Percentiles rank a stretch among this genome's conserved stretches.
phyloP scores from a whole-genome alignment of 768 basidiomycete genomes.

The Panaeolus cyanescens region DNA sequence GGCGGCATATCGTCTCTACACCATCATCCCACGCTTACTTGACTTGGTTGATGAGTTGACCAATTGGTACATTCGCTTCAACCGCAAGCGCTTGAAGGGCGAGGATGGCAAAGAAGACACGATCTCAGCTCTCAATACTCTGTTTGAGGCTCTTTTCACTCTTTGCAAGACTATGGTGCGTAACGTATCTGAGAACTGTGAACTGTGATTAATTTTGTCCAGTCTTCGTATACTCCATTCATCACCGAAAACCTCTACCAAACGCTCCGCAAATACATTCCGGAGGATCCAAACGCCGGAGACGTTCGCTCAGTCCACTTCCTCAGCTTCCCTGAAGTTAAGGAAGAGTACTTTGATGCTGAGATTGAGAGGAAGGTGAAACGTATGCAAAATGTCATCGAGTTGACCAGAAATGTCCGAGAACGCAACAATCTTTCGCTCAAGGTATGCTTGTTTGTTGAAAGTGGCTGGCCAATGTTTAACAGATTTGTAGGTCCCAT shows the following conservation, averaged over 20 bases:
- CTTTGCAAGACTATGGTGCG: conserved; percentile 92
- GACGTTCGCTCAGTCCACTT: conserved; percentile 96
- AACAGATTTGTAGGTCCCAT: conserved; percentile 67
- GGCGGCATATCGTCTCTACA: conserved; percentile 96
- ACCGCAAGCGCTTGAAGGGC: conserved; percentile 93
- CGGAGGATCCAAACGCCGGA: conserved; percentile 64
- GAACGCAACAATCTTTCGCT: conserved; percentile 85
- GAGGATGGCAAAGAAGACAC: conserved; percentile 92
- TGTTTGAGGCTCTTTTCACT: conserved; percentile 94
- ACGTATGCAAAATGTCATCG: conserved; percentile 94
- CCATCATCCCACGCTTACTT: conserved; percentile 92
- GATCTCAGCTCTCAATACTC: conserved; percentile 84
- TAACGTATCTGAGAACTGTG: neutral
- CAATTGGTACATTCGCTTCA: conserved; percentile 99
- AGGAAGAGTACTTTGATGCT: conserved; percentile 92
- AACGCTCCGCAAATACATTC: conserved; percentile 82
- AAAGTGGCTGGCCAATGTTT: neutral
- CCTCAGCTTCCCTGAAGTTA: conserved; percentile 89
- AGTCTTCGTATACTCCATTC: conserved; percentile 99
- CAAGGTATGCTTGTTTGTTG: conserved; percentile 59
- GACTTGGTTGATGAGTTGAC: conserved; percentile 95
- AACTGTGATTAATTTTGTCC: conserved; percentile 7
- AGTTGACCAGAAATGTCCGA: conserved; percentile 85
- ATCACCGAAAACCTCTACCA: conserved; percentile 97
- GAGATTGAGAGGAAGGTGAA: conserved; percentile 93